Evolutionary conservation across 2,329 filamentous ascomycete species (phyloP).

Genomic region (Nigrograna mackinnonii): DNA sequence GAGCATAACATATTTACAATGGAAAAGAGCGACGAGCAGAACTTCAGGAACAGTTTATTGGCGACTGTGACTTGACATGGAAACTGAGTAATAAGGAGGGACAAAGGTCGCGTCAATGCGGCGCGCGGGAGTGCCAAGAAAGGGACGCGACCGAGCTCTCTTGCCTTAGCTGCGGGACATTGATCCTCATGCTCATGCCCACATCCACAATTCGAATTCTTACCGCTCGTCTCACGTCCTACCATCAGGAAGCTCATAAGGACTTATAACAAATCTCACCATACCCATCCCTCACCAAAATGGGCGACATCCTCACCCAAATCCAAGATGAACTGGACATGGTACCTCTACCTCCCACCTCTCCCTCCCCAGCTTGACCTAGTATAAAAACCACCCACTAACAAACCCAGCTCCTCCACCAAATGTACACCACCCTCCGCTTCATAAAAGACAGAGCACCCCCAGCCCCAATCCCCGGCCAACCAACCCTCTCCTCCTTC

Average conservation of each 20-base stretch:
- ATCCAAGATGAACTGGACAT: conserved; percentile 84
- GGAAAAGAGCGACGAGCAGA: conserved; percentile 7
- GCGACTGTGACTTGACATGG: too few species aligned
- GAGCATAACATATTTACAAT: conserved; percentile 25
- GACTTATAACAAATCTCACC: conserved; percentile 4
- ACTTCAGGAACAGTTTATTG: too few species aligned
- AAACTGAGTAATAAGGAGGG: too few species aligned
- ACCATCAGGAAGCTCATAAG: neutral
- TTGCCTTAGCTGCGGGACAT: too few species aligned
- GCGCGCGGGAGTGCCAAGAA: too few species aligned
- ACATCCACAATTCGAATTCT: too few species aligned
- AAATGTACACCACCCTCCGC: conserved; percentile 51
- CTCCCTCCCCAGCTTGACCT: conserved; percentile 1
- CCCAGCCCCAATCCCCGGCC: conserved; percentile 45
- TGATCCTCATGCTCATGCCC: too few species aligned
- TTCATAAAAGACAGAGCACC: conserved; percentile 49
- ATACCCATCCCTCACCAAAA: conserved; percentile 36
- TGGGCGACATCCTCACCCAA: conserved; percentile 79
- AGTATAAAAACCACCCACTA: neutral
- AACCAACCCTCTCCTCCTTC: conserved; percentile 42
- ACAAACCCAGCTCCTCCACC: conserved; percentile 46
- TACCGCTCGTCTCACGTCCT: neutral
- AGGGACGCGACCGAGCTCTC: too few species aligned
- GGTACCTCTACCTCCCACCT: conserved; percentile 49
- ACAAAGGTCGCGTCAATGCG: too few species aligned